Evolutionary conservation across 345 rosid species (phyloP).

Genomic region (Pugionium cornutum): DNA sequence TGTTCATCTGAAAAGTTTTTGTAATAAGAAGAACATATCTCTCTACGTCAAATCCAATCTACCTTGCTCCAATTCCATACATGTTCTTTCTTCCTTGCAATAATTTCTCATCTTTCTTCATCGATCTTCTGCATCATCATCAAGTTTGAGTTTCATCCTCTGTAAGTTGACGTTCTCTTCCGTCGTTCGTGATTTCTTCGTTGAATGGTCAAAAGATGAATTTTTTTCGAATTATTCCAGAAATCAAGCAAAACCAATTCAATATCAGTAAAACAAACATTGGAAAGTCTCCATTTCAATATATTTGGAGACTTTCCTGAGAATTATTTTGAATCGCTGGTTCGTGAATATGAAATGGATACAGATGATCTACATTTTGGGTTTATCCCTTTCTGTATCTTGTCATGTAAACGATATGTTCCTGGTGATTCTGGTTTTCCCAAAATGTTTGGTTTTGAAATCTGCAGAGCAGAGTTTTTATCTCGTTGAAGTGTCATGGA

Average conservation of each 20-base stretch:
- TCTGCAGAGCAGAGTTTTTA: slow-evolving; percentile 15
- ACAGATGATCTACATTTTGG: slow-evolving; percentile 21
- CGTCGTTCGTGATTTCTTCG: background rate
- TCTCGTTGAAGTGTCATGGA: slow-evolving; percentile 3
- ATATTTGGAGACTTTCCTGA: too few species aligned
- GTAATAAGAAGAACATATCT: slow-evolving; percentile 17
- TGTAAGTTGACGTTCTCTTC: slow-evolving; percentile 26
- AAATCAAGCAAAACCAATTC: too few species aligned
- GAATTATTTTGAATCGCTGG: background rate
- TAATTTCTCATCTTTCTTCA: slow-evolving; percentile 1
- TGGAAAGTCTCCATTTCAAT: too few species aligned
- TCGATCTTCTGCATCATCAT: background rate
- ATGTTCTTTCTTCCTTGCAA: background rate
- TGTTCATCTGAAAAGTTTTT: slow-evolving; percentile 22
- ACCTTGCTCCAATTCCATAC: slow-evolving; percentile 8
- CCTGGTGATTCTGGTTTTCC: slow-evolving; percentile 5
- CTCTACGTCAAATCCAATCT: slow-evolving; percentile 28
- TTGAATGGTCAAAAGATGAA: background rate
- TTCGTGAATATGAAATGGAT: background rate
- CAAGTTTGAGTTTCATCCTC: slow-evolving; percentile 17
- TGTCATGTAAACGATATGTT: slow-evolving; percentile 1
- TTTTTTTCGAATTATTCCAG: too few species aligned
- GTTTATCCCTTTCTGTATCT: background rate
- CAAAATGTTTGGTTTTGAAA: slow-evolving; percentile 15
- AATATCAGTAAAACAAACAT: too few species aligned